These are phyloP conservation scores for Alternaria longipes DNA, from an alignment of 2,329 filamentous ascomycete species.

Conservation along the genomic window DNA sequence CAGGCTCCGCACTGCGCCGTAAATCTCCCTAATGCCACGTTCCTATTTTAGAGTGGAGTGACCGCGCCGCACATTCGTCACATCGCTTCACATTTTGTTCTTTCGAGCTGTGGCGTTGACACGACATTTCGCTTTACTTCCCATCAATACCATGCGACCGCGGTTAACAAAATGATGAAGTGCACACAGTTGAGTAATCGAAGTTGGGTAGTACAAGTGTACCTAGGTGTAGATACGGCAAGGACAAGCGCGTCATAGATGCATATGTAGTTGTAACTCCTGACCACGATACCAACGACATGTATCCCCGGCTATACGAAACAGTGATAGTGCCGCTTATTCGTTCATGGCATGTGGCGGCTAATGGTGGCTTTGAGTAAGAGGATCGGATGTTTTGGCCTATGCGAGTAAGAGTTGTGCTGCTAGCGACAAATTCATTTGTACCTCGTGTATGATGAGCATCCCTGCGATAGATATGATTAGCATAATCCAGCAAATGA, in stretches of 20 bases:
- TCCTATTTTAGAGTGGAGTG: slow-evolving; percentile 23
- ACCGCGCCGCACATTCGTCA: slow-evolving; percentile 18
- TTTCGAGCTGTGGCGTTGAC: neutral
- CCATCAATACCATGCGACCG: neutral
- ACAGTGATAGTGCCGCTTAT: slow-evolving; percentile 25
- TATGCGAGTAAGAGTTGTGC: slow-evolving; percentile 25
- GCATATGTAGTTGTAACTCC: slow-evolving; percentile 22
- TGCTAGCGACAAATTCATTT: slow-evolving; percentile 26
- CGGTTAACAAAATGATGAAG: neutral
- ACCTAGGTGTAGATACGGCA: neutral
- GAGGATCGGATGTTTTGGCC: slow-evolving; percentile 35
- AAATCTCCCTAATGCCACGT: slow-evolving; percentile 26
- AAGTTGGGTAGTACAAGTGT: slow-evolving; percentile 4
- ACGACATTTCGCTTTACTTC: neutral
- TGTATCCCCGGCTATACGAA: slow-evolving; percentile 17
- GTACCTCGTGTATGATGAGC: slow-evolving; percentile 15
- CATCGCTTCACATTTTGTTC: slow-evolving; percentile 9
- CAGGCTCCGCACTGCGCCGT: slow-evolving; percentile 19
- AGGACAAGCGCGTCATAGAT: slow-evolving; percentile 37
- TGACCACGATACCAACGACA: slow-evolving; percentile 10
- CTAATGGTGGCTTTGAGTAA: slow-evolving; percentile 22
- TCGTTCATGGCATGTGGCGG: slow-evolving; percentile 27
- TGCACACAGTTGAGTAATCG: neutral
- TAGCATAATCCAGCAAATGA: slow-evolving; percentile 36
- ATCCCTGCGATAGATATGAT: slow-evolving; percentile 20